phyloP scores from a whole-genome alignment of 352 stramenopile genomes.

The Aphanomyces stellatus region DNA sequence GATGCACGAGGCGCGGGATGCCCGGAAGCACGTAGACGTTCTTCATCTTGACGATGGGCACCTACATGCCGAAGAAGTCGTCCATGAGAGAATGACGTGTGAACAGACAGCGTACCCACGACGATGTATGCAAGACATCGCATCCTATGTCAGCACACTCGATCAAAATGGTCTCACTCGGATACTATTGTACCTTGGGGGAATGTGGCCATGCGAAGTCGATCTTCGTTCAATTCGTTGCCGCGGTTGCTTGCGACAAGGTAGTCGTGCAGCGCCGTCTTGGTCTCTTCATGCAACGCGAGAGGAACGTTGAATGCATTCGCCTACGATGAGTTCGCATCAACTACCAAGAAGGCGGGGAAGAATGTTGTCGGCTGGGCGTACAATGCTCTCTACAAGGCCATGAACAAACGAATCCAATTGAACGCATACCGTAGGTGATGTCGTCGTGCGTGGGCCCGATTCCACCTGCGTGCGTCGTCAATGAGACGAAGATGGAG shows the following conservation, averaged over 20 bases:
- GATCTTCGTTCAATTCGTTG: slow-evolving; percentile 50
- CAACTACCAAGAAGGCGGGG: slow-evolving; percentile 23
- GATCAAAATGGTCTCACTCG: no score
- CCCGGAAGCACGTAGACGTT: slow-evolving; percentile 81
- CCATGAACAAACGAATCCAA: slow-evolving; percentile 1
- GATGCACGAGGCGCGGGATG: slow-evolving; percentile 67
- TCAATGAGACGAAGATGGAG: background rate
- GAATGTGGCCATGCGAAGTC: slow-evolving; percentile 63
- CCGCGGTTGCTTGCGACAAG: slow-evolving; percentile 24
- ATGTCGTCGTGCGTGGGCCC: slow-evolving; percentile 83
- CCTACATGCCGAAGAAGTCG: slow-evolving; percentile 33
- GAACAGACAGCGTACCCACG: background rate
- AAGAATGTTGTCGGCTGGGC: slow-evolving; percentile 31
- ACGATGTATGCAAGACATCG: background rate
- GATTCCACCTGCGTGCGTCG: slow-evolving; percentile 37
- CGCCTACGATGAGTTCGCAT: background rate
- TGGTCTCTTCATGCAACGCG: slow-evolving; percentile 53
- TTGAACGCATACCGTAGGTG: slow-evolving; percentile 39
- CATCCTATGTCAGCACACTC: background rate
- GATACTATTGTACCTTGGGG: slow-evolving; percentile 28
- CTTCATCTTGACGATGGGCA: slow-evolving; percentile 60
- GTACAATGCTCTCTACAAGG: slow-evolving; percentile 16
- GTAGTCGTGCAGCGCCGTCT: slow-evolving; percentile 41
- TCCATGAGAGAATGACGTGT: background rate
- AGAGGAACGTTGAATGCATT: slow-evolving; percentile 49